Evolutionary conservation across 1,284 basidiomycete genomes (phyloP).

Genomic region (Sparassis latifolia): DNA sequence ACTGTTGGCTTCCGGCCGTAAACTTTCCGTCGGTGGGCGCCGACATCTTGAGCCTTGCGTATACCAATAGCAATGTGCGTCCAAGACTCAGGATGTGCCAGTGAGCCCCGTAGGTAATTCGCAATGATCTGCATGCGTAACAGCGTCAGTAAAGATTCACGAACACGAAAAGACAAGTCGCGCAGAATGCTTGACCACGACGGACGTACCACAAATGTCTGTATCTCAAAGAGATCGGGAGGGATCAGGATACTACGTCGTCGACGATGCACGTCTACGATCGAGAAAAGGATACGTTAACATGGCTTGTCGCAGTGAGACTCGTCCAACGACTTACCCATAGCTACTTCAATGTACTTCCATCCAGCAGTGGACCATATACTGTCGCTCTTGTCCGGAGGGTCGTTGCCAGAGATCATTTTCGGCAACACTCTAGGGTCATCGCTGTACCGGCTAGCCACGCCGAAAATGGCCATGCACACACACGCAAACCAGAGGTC

Average conservation of each 20-base stretch:
- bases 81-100: constrained; percentile 32
- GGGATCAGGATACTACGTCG: constrained; percentile 18
- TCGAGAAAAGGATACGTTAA: not conserved
- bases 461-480: constrained; percentile 43
- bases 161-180: not conserved
- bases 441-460: constrained; percentile 40
- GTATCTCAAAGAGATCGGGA: constrained; percentile 26
- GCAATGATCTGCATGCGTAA: constrained; percentile 14
- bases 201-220: constrained; percentile 24
- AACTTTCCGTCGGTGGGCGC: constrained; percentile 31
- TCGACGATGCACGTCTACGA: constrained; percentile 16
- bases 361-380: constrained; percentile 20
- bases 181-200: not conserved
- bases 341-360: constrained; percentile 17
- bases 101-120: constrained; percentile 29
- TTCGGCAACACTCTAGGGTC: constrained; percentile 40
- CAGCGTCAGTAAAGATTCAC: not conserved
- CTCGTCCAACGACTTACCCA: constrained; percentile 10
- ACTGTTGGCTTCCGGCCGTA: constrained; percentile 20
- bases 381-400: constrained; percentile 23
- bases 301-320: not conserved
- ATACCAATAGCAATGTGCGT: constrained; percentile 37
- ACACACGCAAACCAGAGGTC: constrained; percentile 43
- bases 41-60: constrained; percentile 34
- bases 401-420: constrained; percentile 24